These are phyloP conservation scores for Penicillium paneum DNA, from an alignment of 2,329 filamentous ascomycete species.

Conservation along the genomic window DNA sequence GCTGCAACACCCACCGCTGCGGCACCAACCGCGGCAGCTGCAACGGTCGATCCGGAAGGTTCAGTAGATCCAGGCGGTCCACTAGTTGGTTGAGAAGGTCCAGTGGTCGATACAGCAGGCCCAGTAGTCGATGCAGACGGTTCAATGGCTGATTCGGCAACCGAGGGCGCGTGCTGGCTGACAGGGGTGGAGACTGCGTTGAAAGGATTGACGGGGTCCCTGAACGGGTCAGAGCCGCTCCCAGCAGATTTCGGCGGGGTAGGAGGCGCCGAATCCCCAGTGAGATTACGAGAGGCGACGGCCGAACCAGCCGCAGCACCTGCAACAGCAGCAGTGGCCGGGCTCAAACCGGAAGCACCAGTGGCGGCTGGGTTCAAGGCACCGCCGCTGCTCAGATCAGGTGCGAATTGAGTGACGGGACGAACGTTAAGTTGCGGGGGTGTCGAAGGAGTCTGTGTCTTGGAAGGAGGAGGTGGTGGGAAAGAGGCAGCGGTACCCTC, in stretches of 20 bases:
- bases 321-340: conserved; percentile 18
- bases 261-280: conserved; percentile 30
- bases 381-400: conserved; percentile 52
- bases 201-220: conserved; percentile 68
- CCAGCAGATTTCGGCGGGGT: conserved; percentile 42
- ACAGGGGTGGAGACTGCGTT: conserved; percentile 41
- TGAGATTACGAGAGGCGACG: conserved; percentile 33
- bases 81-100: conserved; percentile 10
- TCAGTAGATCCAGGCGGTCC: conserved; percentile 33
- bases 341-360: conserved; percentile 6
- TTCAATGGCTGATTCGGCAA: conserved; percentile 22
- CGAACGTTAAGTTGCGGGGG: conserved; percentile 82
- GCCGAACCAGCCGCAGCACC: conserved; percentile 20
- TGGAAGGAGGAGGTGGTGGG: conserved; percentile 34
- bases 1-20: conserved; percentile 42
- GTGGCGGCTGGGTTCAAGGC: conserved; percentile 11
- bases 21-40: conserved; percentile 38
- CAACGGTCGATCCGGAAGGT: conserved; percentile 33
- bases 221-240: conserved; percentile 46
- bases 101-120: conserved; percentile 33
- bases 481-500: conserved; percentile 29
- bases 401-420: conserved; percentile 78
- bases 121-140: conserved; percentile 32
- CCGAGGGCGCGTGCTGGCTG: conserved; percentile 15
- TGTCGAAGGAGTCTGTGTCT: conserved; percentile 42